A percentile compares a stretch with the other conserved stretches of the same genome.
Conservation (phyloP, 345 rosid genomes). For the Citrus mangshanensis region DNA sequence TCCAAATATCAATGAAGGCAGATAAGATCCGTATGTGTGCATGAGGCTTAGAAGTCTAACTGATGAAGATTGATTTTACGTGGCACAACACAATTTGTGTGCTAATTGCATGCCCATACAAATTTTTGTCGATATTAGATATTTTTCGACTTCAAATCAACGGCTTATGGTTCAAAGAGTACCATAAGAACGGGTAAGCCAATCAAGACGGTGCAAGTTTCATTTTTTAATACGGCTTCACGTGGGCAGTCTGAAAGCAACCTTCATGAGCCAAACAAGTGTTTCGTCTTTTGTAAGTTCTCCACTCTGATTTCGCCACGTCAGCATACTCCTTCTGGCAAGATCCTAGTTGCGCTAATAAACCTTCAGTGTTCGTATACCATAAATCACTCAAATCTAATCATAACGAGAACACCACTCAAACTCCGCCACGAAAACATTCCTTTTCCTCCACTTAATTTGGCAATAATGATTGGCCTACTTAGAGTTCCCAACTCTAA, state of each 20-base stretch:
- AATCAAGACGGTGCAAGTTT: too few species aligned
- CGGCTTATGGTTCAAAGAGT: too few species aligned
- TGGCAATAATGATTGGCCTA: background rate
- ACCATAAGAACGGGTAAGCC: too few species aligned
- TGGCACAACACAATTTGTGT: too few species aligned
- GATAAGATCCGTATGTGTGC: too few species aligned
- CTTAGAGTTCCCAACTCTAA: background rate
- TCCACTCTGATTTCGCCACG: background rate
- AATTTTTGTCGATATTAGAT: too few species aligned
- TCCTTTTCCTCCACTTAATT: too few species aligned
- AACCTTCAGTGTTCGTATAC: background rate
- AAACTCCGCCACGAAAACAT: background rate
- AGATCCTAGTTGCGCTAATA: background rate
- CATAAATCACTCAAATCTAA: background rate
- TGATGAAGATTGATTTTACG: too few species aligned
- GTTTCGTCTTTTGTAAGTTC: background rate
- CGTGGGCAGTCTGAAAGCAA: background rate
- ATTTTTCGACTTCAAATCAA: too few species aligned
- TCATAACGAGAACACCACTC: background rate
- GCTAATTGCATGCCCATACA: too few species aligned
- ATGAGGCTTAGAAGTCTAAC: too few species aligned
- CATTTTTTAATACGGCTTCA: background rate
- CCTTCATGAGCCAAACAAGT: background rate
- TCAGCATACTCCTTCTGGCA: background rate
- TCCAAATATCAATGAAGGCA: too few species aligned